phyloP scores from a whole-genome alignment of 1,284 basidiomycete genomes.

The Phylloporus gajari region DNA sequence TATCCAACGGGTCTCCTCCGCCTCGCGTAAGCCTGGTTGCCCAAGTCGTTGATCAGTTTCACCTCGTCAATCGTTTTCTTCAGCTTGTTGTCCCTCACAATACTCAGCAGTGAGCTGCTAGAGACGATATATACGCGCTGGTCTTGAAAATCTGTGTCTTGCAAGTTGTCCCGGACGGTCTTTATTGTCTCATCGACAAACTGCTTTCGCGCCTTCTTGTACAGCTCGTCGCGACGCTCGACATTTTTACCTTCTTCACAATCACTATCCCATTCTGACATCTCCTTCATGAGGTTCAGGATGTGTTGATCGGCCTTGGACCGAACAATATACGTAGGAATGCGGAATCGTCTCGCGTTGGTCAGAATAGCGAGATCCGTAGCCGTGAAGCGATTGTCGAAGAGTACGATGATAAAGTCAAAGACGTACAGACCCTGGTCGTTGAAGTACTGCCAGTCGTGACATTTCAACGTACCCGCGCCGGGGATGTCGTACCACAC shows the following conservation, averaged over 20 bases:
- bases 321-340: constrained; percentile 34
- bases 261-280: constrained; percentile 29
- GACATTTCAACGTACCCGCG: constrained; percentile 30
- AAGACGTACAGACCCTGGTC: constrained; percentile 36
- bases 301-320: constrained; percentile 38
- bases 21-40: constrained; percentile 20
- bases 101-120: constrained; percentile 20
- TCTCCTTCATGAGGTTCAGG: constrained; percentile 29
- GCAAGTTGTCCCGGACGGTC: constrained; percentile 25
- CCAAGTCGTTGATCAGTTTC: constrained; percentile 29
- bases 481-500: constrained; percentile 35
- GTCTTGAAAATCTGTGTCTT: constrained; percentile 24
- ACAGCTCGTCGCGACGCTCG: constrained; percentile 19
- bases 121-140: constrained; percentile 38
- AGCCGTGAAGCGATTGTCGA: constrained; percentile 35
- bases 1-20: neutral
- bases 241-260: constrained; percentile 27
- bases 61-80: constrained; percentile 34
- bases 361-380: constrained; percentile 35
- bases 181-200: constrained; percentile 29
- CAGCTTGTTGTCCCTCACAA: constrained; percentile 24
- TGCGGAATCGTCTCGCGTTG: constrained; percentile 27
- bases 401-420: constrained; percentile 32
- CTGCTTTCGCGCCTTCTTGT: constrained; percentile 21
- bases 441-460: constrained; percentile 36